Evolutionary conservation across 2,329 filamentous ascomycete genomes (phyloP).

Genomic region (Aspergillus oerlinghausenensis): DNA sequence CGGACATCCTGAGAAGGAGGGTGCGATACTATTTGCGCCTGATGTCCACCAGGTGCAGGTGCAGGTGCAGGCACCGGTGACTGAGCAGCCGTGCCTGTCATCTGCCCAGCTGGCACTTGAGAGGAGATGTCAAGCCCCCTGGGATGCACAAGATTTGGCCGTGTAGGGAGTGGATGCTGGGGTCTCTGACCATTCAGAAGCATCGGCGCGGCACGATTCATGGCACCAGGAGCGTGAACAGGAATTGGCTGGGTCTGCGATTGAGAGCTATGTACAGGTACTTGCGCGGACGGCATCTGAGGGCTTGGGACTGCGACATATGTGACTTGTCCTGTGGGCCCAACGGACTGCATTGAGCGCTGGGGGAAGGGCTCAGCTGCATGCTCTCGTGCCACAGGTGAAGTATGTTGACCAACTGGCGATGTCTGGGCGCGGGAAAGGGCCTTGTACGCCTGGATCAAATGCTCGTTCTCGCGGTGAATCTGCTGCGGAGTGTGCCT

Average conservation of each 20-base stretch:
- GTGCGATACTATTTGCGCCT: not conserved
- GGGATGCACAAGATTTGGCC: not conserved
- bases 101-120: not conserved
- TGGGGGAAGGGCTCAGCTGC: not conserved
- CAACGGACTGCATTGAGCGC: not conserved
- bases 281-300: not conserved
- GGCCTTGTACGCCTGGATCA: not conserved
- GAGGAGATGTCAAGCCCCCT: not conserved
- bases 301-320: not conserved
- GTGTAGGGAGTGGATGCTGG: not conserved
- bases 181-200: not conserved
- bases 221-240: not conserved
- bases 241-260: not conserved
- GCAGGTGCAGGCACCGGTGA: not conserved
- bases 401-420: not conserved
- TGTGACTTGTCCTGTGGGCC: not conserved
- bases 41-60: not conserved
- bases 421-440: not conserved
- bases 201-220: not conserved
- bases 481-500: constrained; percentile 3
- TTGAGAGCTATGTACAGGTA: not conserved
- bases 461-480: not conserved
- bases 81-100: not conserved
- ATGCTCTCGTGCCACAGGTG: not conserved
- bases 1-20: not conserved